Conservation (phyloP, 345 rosid species). For the Linum lewisii region DNA sequence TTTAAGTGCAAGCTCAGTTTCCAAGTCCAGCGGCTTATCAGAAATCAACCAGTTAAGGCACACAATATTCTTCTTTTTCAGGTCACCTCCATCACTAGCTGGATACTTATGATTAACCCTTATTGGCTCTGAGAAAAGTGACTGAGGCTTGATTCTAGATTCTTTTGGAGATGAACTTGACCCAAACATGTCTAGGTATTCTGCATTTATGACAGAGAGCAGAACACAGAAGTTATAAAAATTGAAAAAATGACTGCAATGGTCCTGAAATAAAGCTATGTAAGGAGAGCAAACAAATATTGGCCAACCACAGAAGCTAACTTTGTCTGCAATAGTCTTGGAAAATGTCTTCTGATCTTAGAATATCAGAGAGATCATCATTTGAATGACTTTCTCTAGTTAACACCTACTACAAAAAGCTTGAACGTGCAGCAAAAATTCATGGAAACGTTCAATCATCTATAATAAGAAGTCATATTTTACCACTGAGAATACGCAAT, state of each 20-base stretch:
- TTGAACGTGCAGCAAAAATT: neutral
- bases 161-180: slow-evolving; percentile 58
- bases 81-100: slow-evolving; percentile 68
- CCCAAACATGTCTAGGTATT: slow-evolving; percentile 70
- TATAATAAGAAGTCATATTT: slow-evolving; percentile 9
- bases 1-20: slow-evolving; percentile 82
- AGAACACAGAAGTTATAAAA: neutral
- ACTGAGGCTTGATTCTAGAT: slow-evolving; percentile 50
- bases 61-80: slow-evolving; percentile 84
- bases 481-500: slow-evolving; percentile 77
- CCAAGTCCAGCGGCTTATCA: slow-evolving; percentile 74
- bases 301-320: too few species aligned
- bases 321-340: too few species aligned
- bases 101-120: slow-evolving; percentile 82
- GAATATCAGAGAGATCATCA: neutral
- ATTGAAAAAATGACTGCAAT: too few species aligned
- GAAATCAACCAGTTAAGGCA: slow-evolving; percentile 89
- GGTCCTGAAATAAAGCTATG: neutral
- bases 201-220: slow-evolving; percentile 24
- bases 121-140: slow-evolving; percentile 58
- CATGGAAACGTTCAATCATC: neutral
- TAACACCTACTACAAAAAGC: neutral
- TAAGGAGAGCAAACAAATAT: too few species aligned
- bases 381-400: neutral
- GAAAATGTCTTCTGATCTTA: too few species aligned